phyloP scores from a whole-genome alignment of 2,329 filamentous ascomycete species.

The Emydomyces testavorans region DNA sequence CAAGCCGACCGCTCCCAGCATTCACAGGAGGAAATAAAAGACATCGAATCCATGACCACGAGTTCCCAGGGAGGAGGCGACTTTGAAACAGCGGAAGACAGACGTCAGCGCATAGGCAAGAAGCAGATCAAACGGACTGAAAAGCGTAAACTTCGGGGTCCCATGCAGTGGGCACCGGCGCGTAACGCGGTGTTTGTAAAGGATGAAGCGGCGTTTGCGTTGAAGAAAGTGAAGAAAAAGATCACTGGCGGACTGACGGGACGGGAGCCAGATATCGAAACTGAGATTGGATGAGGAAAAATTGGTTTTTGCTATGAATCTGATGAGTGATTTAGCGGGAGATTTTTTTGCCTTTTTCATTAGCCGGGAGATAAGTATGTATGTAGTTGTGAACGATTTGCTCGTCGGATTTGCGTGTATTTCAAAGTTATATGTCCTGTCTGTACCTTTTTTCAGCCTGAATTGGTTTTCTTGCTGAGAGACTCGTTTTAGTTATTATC shows the following conservation, averaged over 20 bases:
- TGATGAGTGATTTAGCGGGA: background rate
- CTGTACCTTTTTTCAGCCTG: too few relatives aligned
- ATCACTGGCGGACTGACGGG: conserved; percentile 61
- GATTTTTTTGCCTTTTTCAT: too few relatives aligned
- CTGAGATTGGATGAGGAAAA: conserved; percentile 40
- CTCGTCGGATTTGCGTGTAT: too few relatives aligned
- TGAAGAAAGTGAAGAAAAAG: conserved; percentile 64
- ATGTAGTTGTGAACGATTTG: too few relatives aligned
- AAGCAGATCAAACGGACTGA: conserved; percentile 41
- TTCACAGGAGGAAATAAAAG: conserved; percentile 24
- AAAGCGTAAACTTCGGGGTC: conserved; percentile 71
- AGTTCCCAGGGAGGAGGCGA: conserved; percentile 2
- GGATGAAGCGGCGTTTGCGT: conserved; percentile 68
- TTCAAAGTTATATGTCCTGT: too few relatives aligned
- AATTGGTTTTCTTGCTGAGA: too few relatives aligned
- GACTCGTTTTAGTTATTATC: too few relatives aligned
- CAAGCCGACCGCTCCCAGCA: conserved; percentile 21
- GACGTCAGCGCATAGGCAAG: conserved; percentile 20
- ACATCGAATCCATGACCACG: conserved; percentile 21
- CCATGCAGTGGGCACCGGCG: conserved; percentile 94
- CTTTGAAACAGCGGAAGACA: conserved; percentile 16
- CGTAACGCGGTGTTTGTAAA: conserved; percentile 78
- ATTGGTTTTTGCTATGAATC: background rate
- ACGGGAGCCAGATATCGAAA: conserved; percentile 79
- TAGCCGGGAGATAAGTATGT: too few relatives aligned